Conservation (phyloP, 2,329 filamentous ascomycete species). For the Triangularia setosa region DNA sequence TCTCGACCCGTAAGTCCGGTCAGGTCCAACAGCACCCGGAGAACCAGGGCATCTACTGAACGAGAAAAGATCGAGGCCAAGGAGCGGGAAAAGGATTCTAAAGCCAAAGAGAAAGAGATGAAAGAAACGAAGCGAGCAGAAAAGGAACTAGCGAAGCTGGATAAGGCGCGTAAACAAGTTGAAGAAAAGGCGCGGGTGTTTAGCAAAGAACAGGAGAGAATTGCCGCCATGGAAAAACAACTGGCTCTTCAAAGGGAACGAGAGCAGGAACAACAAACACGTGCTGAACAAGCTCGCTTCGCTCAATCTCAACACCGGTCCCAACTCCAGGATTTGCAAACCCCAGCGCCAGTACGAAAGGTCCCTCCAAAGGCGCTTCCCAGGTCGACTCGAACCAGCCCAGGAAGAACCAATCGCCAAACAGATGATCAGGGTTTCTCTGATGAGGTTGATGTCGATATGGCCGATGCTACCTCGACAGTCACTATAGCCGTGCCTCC, state of each 20-base stretch:
- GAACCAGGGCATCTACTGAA: slow-evolving; percentile 57
- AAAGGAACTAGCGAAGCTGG: slow-evolving; percentile 64
- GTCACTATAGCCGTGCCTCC: slow-evolving; percentile 57
- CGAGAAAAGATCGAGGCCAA: slow-evolving; percentile 60
- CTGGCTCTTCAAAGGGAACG: slow-evolving; percentile 51
- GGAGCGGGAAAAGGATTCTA: slow-evolving; percentile 56
- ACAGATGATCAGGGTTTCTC: slow-evolving; percentile 26
- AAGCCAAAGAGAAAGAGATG: slow-evolving; percentile 40
- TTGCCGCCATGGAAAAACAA: slow-evolving; percentile 45
- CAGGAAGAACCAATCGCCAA: slow-evolving; percentile 44
- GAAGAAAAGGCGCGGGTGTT: slow-evolving; percentile 21
- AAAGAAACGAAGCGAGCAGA: slow-evolving; percentile 62
- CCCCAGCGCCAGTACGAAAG: slow-evolving; percentile 30
- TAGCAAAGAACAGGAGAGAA: slow-evolving; percentile 25
- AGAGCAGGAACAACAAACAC: slow-evolving; percentile 29
- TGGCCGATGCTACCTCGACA: slow-evolving; percentile 50
- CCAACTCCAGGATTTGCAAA: slow-evolving; percentile 24
- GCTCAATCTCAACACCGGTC: slow-evolving; percentile 6
- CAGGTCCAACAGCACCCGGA: slow-evolving; percentile 39
- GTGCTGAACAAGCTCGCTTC: slow-evolving; percentile 1
- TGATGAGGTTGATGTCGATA: slow-evolving; percentile 50
- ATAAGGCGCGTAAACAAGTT: slow-evolving; percentile 56
- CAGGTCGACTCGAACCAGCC: slow-evolving; percentile 48
- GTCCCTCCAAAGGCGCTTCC: slow-evolving; percentile 37
- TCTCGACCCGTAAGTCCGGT: slow-evolving; percentile 41